These are phyloP conservation scores for Hypoxylon sp. DNA, from an alignment of 2,329 filamentous ascomycete species.

Conservation along the genomic window DNA sequence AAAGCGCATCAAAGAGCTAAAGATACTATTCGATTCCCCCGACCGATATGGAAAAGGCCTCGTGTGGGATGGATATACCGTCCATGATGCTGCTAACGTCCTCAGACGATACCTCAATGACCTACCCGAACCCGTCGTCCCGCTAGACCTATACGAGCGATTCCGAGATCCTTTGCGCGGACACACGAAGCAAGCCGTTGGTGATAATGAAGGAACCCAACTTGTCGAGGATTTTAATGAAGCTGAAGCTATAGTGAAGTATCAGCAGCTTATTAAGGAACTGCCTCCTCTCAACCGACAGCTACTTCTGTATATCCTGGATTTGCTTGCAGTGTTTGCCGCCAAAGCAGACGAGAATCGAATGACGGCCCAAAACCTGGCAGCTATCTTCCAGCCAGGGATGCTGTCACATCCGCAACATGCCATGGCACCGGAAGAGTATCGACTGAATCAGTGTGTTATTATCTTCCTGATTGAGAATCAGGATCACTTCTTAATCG, in stretches of 20 bases:
- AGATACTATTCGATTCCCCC: conserved; percentile 90
- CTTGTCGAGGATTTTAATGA: conserved; percentile 79
- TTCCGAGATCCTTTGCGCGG: conserved; percentile 85
- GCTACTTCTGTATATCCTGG: conserved; percentile 92
- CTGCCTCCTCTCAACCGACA: conserved; percentile 93
- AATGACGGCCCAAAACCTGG: conserved; percentile 94
- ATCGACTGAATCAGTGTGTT: conserved; percentile 94
- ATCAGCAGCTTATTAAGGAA: conserved; percentile 91
- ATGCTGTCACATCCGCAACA: conserved; percentile 93
- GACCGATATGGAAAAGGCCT: conserved; percentile 96
- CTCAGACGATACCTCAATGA: conserved; percentile 95
- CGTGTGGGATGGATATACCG: conserved; percentile 96
- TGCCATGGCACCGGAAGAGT: conserved; percentile 95
- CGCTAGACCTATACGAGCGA: conserved; percentile 88
- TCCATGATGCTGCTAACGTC: conserved; percentile 97
- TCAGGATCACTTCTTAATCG: conserved; percentile 97
- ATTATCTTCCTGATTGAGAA: conserved; percentile 98
- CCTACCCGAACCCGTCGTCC: conserved; percentile 94
- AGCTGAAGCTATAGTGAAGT: conserved; percentile 77
- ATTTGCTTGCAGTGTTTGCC: conserved; percentile 94
- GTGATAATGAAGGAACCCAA: conserved; percentile 73
- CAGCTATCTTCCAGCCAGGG: conserved; percentile 96
- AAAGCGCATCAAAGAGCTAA: conserved; percentile 97
- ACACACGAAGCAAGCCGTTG: conserved; percentile 75
- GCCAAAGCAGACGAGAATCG: conserved; percentile 96